Evolutionary conservation across 2,329 filamentous ascomycete genomes (phyloP).

Genomic region (Diaporthe sp.): DNA sequence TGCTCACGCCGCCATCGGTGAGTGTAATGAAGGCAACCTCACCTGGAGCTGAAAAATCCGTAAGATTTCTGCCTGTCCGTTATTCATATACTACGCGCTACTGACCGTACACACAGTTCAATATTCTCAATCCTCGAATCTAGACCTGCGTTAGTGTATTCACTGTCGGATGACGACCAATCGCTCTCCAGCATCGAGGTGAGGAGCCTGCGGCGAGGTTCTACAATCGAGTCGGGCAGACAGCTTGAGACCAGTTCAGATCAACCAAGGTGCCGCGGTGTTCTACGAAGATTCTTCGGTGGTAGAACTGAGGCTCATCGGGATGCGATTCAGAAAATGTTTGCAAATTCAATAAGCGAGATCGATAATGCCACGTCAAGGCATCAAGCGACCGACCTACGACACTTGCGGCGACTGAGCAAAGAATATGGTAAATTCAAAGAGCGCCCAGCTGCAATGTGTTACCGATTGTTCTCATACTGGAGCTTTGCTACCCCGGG

Average conservation of each 20-base stretch:
- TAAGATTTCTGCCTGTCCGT: not conserved
- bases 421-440: not conserved
- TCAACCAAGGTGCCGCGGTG: not conserved
- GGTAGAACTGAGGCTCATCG: not conserved
- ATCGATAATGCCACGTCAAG: not conserved
- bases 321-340: not conserved
- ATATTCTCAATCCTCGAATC: not conserved
- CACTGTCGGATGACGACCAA: not conserved
- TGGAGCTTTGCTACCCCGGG: not conserved
- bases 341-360: not conserved
- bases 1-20: not conserved
- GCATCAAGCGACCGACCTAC: not conserved
- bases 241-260: not conserved
- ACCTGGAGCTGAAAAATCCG: not conserved
- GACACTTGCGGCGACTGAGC: not conserved
- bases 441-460: not conserved
- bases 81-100: not conserved
- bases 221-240: not conserved
- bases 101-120: not conserved
- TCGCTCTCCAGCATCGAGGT: not conserved
- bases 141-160: not conserved
- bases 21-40: not conserved
- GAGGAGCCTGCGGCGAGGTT: not conserved
- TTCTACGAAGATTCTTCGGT: not conserved
- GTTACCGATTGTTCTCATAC: not conserved